Percentiles rank a stretch among this genome's conserved stretches.
Evolutionary conservation across 164 flowering plant species (phyloP).

Genomic region (Liriodendron chinense): DNA sequence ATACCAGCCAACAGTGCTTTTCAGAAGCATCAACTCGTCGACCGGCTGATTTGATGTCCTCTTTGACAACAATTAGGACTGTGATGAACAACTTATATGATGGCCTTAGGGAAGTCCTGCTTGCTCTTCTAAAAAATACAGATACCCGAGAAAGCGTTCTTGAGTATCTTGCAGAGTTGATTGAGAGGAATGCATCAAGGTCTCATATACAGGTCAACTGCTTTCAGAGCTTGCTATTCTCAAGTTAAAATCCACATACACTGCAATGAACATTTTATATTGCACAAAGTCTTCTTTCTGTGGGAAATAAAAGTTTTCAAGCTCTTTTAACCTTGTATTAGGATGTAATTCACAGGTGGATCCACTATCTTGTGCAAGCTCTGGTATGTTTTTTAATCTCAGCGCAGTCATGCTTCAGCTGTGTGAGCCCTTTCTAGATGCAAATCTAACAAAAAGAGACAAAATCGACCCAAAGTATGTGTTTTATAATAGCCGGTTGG

Average conservation of each 20-base stretch:
- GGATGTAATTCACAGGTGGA: conserved; percentile 63
- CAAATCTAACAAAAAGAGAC: conserved; percentile 70
- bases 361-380: conserved; percentile 87
- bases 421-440: conserved; percentile 92
- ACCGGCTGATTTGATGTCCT: conserved; percentile 78
- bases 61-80: conserved; percentile 83
- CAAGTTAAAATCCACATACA: neutral
- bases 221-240: neutral
- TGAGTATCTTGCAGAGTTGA: conserved; percentile 82
- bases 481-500: conserved; percentile 56
- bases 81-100: conserved; percentile 76
- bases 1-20: conserved; percentile 81
- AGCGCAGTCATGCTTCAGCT: conserved; percentile 96
- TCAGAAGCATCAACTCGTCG: conserved; percentile 79
- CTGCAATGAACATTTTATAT: neutral
- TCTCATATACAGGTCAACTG: conserved; percentile 81
- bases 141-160: conserved; percentile 82
- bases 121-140: conserved; percentile 59
- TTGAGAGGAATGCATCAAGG: conserved; percentile 80
- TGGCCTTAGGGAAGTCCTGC: conserved; percentile 76
- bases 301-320: neutral
- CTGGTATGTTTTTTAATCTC: conserved; percentile 95
- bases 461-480: conserved; percentile 89
- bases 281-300: neutral
- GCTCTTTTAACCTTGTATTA: neutral